A percentile compares a stretch with the other conserved stretches of the same genome.
These are phyloP conservation scores for Urostyla sp. DNA, from an alignment of 73 alveolate genomes.

Conservation along the genomic window DNA sequence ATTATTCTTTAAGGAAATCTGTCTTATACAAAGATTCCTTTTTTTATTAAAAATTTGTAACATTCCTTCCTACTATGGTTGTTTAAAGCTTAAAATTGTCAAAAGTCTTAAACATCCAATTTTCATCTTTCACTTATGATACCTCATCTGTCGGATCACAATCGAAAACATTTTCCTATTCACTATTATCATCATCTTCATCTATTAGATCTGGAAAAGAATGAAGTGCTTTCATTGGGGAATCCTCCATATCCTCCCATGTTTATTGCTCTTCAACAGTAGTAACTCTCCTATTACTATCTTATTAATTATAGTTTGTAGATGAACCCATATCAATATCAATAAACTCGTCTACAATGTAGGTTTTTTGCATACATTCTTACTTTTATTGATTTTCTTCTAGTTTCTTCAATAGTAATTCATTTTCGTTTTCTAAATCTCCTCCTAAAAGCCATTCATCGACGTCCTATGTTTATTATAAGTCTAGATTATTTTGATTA, in stretches of 20 bases:
- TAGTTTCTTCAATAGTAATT: constrained; percentile 1
- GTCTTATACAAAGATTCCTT: too few relatives aligned
- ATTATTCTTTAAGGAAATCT: too few relatives aligned
- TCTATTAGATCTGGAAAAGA: too few relatives aligned
- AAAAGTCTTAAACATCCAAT: constrained; percentile 39
- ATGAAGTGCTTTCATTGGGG: too few relatives aligned
- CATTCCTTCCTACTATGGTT: too few relatives aligned
- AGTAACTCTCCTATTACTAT: constrained; percentile 4
- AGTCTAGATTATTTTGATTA: too few relatives aligned
- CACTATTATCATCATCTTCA: constrained; percentile 16
- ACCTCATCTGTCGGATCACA: not conserved
- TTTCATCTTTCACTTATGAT: constrained; percentile 8
- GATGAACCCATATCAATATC: not conserved
- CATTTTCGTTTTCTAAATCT: not conserved
- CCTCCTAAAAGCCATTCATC: constrained; percentile 46
- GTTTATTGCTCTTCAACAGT: constrained; percentile 32
- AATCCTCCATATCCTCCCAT: constrained; percentile 45
- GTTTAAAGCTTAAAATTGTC: constrained; percentile 20
- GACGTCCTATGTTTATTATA: not conserved
- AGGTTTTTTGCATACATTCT: not conserved
- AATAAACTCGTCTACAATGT: constrained; percentile 15
- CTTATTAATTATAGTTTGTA: not conserved
- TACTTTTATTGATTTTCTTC: constrained; percentile 11
- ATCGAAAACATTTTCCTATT: constrained; percentile 1
- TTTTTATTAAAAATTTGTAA: too few relatives aligned